Evolutionary conservation across 345 rosid species (phyloP).

Genomic region (Lepidium africanum): DNA sequence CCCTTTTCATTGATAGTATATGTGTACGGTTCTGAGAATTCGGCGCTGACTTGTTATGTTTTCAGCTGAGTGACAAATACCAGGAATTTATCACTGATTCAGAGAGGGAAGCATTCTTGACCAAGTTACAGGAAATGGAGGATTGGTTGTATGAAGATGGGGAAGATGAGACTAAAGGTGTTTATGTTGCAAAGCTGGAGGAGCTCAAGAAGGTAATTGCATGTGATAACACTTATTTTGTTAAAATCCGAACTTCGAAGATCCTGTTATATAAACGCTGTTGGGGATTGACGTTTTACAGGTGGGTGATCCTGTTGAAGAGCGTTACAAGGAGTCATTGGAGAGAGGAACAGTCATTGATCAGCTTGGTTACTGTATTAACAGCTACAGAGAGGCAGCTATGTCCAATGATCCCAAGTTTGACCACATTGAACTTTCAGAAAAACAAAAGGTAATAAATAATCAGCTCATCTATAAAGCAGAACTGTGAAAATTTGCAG

Average conservation of each 20-base stretch:
- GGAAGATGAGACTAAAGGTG: slow-evolving; percentile 98
- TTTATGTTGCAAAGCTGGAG: slow-evolving; percentile 84
- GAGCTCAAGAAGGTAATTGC: slow-evolving; percentile 85
- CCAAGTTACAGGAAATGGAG: slow-evolving; percentile 71
- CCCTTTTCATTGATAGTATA: neutral
- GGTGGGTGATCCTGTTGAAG: slow-evolving; percentile 93
- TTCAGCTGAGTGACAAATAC: slow-evolving; percentile 72
- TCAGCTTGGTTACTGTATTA: slow-evolving; percentile 65
- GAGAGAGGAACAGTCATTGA: slow-evolving; percentile 70
- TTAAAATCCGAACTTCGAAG: neutral
- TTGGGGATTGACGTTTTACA: slow-evolving; percentile 22
- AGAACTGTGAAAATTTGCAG: neutral
- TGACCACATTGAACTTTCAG: slow-evolving; percentile 88
- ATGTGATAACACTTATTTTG: neutral
- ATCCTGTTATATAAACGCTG: neutral
- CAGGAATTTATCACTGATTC: slow-evolving; percentile 62
- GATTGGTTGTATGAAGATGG: slow-evolving; percentile 99
- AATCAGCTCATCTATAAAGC: neutral
- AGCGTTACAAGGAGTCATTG: slow-evolving; percentile 58
- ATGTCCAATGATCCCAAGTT: slow-evolving; percentile 71
- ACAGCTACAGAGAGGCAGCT: slow-evolving; percentile 88
- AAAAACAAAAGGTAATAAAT: slow-evolving; percentile 76
- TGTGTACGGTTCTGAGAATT: neutral
- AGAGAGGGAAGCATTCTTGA: slow-evolving; percentile 58
- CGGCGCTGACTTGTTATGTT: neutral